These are phyloP conservation scores for Fraxinus ornus DNA, from an alignment of 305 asterid genomes.

Conservation along the genomic window DNA sequence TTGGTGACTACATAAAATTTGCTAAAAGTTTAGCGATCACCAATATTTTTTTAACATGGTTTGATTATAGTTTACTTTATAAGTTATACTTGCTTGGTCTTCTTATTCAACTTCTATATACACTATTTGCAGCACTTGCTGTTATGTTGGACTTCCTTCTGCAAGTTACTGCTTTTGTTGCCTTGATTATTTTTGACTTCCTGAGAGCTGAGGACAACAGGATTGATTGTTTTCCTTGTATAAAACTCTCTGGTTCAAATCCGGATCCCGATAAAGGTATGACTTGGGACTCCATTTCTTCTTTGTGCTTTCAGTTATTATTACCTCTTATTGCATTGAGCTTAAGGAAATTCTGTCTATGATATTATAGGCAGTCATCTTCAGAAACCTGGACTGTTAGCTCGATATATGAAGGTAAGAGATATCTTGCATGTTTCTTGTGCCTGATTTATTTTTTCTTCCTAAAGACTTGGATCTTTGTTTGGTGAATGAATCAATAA, in stretches of 20 bases:
- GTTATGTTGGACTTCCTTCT: slow-evolving; percentile 95
- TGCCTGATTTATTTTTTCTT: background rate
- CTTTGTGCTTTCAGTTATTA: slow-evolving; percentile 14
- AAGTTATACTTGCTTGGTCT: background rate
- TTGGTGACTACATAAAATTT: background rate
- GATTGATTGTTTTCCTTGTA: slow-evolving; percentile 90
- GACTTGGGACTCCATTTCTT: slow-evolving; percentile 11
- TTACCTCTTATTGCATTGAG: slow-evolving; percentile 17
- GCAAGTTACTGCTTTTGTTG: slow-evolving; percentile 98
- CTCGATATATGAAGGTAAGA: slow-evolving; percentile 91
- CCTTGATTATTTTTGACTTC: slow-evolving; percentile 92
- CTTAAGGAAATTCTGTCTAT: slow-evolving; percentile 24
- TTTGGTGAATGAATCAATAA: background rate
- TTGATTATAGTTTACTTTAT: background rate
- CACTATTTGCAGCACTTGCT: slow-evolving; percentile 76
- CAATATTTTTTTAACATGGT: background rate
- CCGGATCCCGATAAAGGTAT: slow-evolving; percentile 72
- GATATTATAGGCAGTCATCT: slow-evolving; percentile 57
- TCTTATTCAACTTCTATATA: slow-evolving; percentile 25
- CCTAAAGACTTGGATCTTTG: background rate
- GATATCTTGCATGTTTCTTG: slow-evolving; percentile 12
- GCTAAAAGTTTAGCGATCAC: background rate
- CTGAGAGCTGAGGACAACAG: slow-evolving; percentile 91
- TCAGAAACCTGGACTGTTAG: slow-evolving; percentile 79
- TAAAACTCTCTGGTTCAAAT: slow-evolving; percentile 57